phyloP scores from a whole-genome alignment of 2,329 filamentous ascomycete genomes.

The Ceratocystis harringtonii region DNA sequence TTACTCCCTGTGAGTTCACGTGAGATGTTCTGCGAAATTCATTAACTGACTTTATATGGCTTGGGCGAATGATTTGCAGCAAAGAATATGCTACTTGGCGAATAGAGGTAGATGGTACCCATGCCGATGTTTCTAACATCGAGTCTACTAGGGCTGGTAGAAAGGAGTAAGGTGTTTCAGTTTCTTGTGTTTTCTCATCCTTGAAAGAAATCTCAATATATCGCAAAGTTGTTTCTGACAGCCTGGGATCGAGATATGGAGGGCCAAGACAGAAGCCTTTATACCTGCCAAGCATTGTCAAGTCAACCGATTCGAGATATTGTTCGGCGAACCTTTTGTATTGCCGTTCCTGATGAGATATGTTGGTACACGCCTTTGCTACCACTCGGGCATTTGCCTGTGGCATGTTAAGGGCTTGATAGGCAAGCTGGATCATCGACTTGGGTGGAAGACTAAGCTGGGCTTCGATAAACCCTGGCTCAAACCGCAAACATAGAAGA shows the following conservation, averaged over 20 bases:
- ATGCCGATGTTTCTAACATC: conserved; percentile 29
- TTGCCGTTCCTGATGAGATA: neutral
- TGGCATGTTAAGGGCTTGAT: conserved; percentile 21
- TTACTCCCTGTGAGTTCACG: conserved; percentile 7
- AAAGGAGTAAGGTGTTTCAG: conserved; percentile 34
- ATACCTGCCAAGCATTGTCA: neutral
- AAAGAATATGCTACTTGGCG: conserved; percentile 42
- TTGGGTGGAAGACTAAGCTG: conserved; percentile 28
- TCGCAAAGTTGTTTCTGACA: conserved; percentile 28
- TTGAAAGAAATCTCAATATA: conserved; percentile 18
- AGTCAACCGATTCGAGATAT: conserved; percentile 6
- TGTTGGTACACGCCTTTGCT: conserved; percentile 1
- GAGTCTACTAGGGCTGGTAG: conserved; percentile 49
- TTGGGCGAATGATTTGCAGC: conserved; percentile 22
- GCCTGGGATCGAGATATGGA: conserved; percentile 25
- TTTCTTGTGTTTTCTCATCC: conserved; percentile 16
- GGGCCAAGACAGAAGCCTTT: neutral
- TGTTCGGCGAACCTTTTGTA: conserved; percentile 1
- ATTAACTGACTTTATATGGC: conserved; percentile 19
- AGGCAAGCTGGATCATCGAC: conserved; percentile 21
- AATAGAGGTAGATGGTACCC: conserved; percentile 34
- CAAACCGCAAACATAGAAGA: conserved; percentile 22
- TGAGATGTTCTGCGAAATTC: conserved; percentile 27
- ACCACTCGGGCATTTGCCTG: conserved; percentile 18
- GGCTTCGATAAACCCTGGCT: conserved; percentile 27